Evolutionary conservation across 2,329 filamentous ascomycete genomes (phyloP).

Genomic region (Penicillium concentricum): DNA sequence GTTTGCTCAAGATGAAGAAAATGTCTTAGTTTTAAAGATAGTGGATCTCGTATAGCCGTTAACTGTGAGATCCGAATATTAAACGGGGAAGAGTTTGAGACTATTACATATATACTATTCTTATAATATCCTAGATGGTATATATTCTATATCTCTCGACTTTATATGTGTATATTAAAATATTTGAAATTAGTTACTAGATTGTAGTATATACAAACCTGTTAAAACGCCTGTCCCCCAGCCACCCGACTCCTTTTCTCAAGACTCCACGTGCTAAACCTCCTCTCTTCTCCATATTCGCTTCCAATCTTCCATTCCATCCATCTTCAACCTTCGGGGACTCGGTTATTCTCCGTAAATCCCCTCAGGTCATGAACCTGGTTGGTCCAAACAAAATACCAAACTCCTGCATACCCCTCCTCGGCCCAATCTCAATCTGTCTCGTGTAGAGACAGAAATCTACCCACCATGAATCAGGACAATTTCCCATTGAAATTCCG

Average conservation of each 20-base stretch:
- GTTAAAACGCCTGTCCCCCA: not conserved
- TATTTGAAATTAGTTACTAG: too few species aligned
- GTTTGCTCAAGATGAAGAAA: not conserved
- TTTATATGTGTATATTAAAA: too few species aligned
- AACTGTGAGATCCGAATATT: not conserved
- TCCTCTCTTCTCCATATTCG: conserved; percentile 5
- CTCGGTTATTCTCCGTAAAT: conserved; percentile 6
- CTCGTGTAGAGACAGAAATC: conserved; percentile 23
- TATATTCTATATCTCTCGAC: too few species aligned
- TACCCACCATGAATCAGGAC: conserved; percentile 38
- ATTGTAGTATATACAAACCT: too few species aligned
- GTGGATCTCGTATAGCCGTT: not conserved
- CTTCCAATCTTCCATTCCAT: conserved; percentile 2
- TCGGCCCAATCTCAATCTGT: conserved; percentile 30
- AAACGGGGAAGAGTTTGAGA: too few species aligned
- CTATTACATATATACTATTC: not conserved
- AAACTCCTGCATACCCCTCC: conserved; percentile 24
- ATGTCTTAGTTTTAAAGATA: not conserved
- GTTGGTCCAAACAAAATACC: conserved; percentile 1
- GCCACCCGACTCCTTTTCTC: conserved; percentile 11
- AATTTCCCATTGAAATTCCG: conserved; percentile 41
- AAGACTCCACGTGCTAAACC: conserved; percentile 10
- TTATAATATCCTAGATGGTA: not conserved
- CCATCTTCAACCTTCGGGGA: conserved; percentile 1
- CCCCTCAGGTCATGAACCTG: not conserved